Evolutionary conservation across 805 yeast genomes (phyloP), one percentile per base, ranked within the genome.

Genomic region (Lipomyces spencermartinsiae): DNA sequence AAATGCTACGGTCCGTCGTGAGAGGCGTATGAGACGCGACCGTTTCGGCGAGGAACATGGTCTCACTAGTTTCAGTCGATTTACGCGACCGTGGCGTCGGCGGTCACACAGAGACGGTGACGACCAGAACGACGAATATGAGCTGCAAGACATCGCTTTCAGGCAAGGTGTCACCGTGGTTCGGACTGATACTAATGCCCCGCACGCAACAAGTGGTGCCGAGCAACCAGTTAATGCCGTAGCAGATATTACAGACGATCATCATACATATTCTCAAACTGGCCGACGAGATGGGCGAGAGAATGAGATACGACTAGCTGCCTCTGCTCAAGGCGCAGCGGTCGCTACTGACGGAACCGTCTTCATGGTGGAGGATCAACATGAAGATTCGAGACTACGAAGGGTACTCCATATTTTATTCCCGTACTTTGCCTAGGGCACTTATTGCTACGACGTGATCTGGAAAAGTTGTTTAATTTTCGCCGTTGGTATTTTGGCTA

Each of bases 1-100:
- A 29, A 66, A 71, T 43, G 73, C 71, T 19, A 70, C 72, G 12
- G 71, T 69, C 12, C 64, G 72, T 4, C 65, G 72, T 12, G 72
- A 69, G 43, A 60, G 73, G 31, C 64, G 72, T 1, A 8, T 69
- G 39, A 61, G 72, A 2, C 37, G 66, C 10, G 62, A 54, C 14
- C 55, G 43, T 31, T 58, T 57, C 12, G 39, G 49, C n/a, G 25
- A 34, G 34, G 56, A 34, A 43, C 19, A 19, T 14, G 35, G 10
- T 8, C 60, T 34, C 7, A 4, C 31, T 19, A 25, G 62, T 16
- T 25, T 10, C 35, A 16, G 58, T 12, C 34, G 62, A 12, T 46
- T 19, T 59, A 14, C 19, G 25, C 60, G 62, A 10, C 31, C 39
- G 56, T 53, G 56, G 56, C 16, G 56, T 25, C 16, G 56, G 22